Evolutionary conservation across 768 basidiomycete species (phyloP), one percentile per base, ranked within the genome.

Genomic region (Candolleomyces eurysporus): DNA sequence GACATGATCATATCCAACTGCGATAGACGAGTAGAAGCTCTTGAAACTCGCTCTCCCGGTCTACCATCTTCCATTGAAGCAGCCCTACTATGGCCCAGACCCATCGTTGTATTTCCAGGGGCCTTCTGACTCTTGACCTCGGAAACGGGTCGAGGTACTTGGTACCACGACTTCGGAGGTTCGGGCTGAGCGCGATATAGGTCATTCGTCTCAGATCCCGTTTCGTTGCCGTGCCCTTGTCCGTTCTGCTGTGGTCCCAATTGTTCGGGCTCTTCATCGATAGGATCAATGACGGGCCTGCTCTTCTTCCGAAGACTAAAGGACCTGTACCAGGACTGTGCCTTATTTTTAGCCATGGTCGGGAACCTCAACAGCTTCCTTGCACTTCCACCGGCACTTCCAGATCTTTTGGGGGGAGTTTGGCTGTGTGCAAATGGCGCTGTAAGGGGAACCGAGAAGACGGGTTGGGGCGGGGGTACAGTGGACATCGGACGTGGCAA

Each of bases 321-420:
- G 9, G 73, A 73, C 19, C 77, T 72, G 55, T 77, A 78, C 79
- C 78, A 80, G 13, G 77, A 75, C 42, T 78, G 73, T 40, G 73
- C 69, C 61, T 75, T 75, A 3, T 70, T 73, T 53, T 73, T 75
- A 4, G 67, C 62, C 42, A 72, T 46, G 0, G 69, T 65, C 10
- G 68, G 60, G 39, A 68, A 70, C 16, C 70, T 65, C 40, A 65
- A 59, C 36, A 60, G 48, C 22, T 66, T 57, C 14, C 57, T 57
- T 4, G 69, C 59, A 63, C 54, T 63, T 66, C 36, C 36, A 26
- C 26, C 26, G 26, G 2, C 26, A 36, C 36, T 36, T 36, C 56
- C 71, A 68, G 42, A 64, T 60, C 61, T 69, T 68, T 51, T 63
- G 10, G 45, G 42, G 49, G 46, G 59, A 14, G 26, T 60, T 36